Base-by-base conservation (phyloP, 1,284 basidiomycete genomes). In the Ganoderma resinaceum region DNA sequence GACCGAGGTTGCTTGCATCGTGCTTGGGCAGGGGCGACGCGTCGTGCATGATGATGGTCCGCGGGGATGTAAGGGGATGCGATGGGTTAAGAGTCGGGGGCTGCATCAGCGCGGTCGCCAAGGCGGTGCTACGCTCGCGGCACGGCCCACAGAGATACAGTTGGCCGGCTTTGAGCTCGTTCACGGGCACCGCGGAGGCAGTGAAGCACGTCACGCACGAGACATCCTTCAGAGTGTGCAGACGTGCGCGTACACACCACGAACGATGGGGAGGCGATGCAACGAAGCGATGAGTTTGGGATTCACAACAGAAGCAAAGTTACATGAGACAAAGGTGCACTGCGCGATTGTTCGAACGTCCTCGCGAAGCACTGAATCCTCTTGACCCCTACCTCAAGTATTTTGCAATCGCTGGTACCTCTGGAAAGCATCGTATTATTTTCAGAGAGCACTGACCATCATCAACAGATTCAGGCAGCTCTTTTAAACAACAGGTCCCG, bases 71-170 rank as follows among this genome's bases (percentile, higher is more conserved):
- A 23, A n/a, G n/a, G n/a, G n/a, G n/a, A 11, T 46, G 43, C n/a
- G 18, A 8, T 46, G 43, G 1, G 8, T 9, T 23, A 8, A 9
- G n/a, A 23, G 43, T 9, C 7, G n/a, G n/a, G n/a, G 43, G n/a
- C 26, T 31, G 52, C 12, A 20, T 4, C 2, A 3, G 0, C 42
- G 42, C 42, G 42, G 26, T 29, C 9, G 12, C 3, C 8, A 53
- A 29, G n/a, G 5, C 26, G 12, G 52, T 14, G 12, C 26, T 18
- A 26, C 52, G 33, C 11, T 53, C 42, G 52, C 55, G 55, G 53
- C 66, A 67, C 3, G 42, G n/a, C 11, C 9, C 20, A n/a, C 61
- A 67, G 16, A 67, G 8, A 43, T 29, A 55, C 7, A 26, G 37
- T 40, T 37, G 37, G 31, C 53, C 61, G 4, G 37, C 23, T 42